Percentiles rank a stretch among this genome's conserved stretches.
Conservation (phyloP, 2,329 filamentous ascomycete species). For the Aureobasidium sp. region DNA sequence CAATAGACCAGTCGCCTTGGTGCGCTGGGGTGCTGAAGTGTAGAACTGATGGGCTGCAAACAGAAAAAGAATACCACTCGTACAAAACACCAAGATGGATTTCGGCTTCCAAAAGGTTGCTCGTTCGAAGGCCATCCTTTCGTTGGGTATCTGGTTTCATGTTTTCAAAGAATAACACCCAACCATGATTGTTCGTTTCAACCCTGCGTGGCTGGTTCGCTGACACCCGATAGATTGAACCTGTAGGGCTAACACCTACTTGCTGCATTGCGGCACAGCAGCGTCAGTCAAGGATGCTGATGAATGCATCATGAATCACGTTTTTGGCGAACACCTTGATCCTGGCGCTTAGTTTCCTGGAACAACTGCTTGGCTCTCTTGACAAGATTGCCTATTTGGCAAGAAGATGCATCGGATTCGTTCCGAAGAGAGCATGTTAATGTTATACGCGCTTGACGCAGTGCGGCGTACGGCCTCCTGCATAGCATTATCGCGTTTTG, state of each 20-base stretch:
- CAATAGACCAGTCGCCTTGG: too few relatives aligned
- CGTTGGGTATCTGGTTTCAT: too few relatives aligned
- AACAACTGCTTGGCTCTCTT: not conserved
- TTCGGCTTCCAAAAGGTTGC: not conserved
- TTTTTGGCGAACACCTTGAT: not conserved
- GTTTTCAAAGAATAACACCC: not conserved
- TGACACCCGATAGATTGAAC: not conserved
- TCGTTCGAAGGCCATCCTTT: not conserved
- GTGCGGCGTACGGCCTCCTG: too few relatives aligned
- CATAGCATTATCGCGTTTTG: too few relatives aligned
- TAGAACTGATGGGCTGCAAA: not conserved
- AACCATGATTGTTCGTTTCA: not conserved
- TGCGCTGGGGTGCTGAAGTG: not conserved
- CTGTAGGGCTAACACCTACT: not conserved
- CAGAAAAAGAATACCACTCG: not conserved
- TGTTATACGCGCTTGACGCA: too few relatives aligned
- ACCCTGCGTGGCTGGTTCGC: not conserved
- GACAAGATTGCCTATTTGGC: not conserved
- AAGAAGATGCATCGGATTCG: not conserved
- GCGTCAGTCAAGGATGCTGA: not conserved
- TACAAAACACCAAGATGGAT: not conserved
- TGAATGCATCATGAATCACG: not conserved
- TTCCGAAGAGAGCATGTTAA: too few relatives aligned
- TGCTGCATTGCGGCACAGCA: not conserved
- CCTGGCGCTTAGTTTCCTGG: not conserved